Evolutionary conservation across 768 basidiomycete species (phyloP).

Genomic region (Gymnopilus dilepis): DNA sequence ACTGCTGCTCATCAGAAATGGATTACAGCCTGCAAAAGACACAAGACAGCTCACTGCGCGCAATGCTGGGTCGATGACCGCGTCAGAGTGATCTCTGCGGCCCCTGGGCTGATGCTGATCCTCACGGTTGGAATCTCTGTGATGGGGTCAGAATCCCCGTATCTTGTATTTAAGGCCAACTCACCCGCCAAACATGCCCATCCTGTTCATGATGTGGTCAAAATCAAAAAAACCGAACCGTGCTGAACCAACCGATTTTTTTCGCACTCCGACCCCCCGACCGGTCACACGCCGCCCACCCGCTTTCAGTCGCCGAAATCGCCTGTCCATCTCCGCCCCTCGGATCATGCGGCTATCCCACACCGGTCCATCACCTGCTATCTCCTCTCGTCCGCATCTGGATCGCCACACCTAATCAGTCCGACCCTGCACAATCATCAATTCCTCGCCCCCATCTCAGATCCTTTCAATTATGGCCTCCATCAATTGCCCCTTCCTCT

Average conservation of each 20-base stretch:
- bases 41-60: constrained; percentile 38
- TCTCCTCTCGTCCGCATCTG: constrained; percentile 1
- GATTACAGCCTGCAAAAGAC: background rate
- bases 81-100: constrained; percentile 21
- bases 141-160: constrained; percentile 30
- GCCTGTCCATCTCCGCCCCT: constrained; percentile 17
- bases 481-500: background rate
- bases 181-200: constrained; percentile 41
- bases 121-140: constrained; percentile 28
- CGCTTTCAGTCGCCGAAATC: constrained; percentile 23
- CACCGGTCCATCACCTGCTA: background rate
- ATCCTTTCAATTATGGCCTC: constrained; percentile 14
- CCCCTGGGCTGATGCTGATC: constrained; percentile 18
- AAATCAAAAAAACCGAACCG: constrained; percentile 23
- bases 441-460: constrained; percentile 9
- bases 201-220: constrained; percentile 24
- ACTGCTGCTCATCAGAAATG: constrained; percentile 38
- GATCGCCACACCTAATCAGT: constrained; percentile 37
- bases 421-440: constrained; percentile 36
- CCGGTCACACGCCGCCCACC: constrained; percentile 21
- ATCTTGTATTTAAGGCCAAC: constrained; percentile 32
- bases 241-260: constrained; percentile 23
- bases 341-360: constrained; percentile 30
- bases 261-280: constrained; percentile 32
- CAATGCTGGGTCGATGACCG: constrained; percentile 35